These are phyloP conservation scores for Tuber aestivum DNA, from an alignment of 495 filamentous ascomycete species.

Conservation along the genomic window DNA sequence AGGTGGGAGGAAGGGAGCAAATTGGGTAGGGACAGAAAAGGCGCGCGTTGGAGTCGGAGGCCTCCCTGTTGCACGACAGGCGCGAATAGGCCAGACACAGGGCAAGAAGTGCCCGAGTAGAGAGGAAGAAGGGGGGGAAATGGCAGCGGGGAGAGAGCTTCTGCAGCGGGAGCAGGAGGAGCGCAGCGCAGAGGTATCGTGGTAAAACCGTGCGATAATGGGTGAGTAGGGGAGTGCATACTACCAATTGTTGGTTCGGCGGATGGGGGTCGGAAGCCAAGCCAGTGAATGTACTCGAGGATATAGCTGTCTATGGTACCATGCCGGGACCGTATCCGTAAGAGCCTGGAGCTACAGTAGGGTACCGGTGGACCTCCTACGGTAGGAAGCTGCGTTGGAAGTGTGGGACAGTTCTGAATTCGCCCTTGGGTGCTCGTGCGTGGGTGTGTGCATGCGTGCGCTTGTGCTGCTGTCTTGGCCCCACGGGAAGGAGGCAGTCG, in stretches of 20 bases:
- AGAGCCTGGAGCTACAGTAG: neutral
- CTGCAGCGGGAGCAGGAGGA: neutral
- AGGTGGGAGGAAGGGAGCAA: neutral
- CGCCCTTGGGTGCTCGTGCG: conserved; percentile 31
- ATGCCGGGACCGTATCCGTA: neutral
- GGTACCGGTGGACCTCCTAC: neutral
- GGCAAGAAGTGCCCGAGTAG: neutral
- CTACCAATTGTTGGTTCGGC: neutral
- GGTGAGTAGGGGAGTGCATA: neutral
- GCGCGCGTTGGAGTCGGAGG: conserved; percentile 4
- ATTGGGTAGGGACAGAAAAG: neutral
- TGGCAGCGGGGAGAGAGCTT: neutral
- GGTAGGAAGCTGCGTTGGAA: neutral
- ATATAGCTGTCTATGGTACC: conserved; percentile 2
- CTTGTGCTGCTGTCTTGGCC: conserved; percentile 32
- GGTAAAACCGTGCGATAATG: neutral
- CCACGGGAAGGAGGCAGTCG: conserved; percentile 31
- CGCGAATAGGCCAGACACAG: neutral
- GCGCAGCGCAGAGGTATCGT: conserved; percentile 2
- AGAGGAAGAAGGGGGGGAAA: neutral
- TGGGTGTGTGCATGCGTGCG: conserved; percentile 22
- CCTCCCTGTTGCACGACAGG: neutral
- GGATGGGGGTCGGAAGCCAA: neutral
- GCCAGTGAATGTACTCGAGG: neutral
- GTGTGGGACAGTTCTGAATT: neutral